Evolutionary conservation across 1,139 yeast genomes (phyloP).

Genomic region (Pichia sp.): DNA sequence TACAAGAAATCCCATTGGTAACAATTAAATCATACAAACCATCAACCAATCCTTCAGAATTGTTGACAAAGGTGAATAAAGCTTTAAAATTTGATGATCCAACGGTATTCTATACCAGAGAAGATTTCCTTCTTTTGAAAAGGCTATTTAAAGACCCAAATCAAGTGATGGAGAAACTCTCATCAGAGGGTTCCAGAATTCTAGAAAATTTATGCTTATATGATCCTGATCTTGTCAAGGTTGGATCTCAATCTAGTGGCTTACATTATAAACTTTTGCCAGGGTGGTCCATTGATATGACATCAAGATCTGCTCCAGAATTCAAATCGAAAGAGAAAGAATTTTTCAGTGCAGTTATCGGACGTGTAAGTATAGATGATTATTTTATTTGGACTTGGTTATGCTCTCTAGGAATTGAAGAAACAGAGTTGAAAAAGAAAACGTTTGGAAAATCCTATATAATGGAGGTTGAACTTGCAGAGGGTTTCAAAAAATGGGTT

Average conservation of each 20-base stretch:
- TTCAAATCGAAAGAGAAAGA: conserved; percentile 14
- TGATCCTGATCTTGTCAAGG: conserved; percentile 25
- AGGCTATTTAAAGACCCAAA: conserved; percentile 55
- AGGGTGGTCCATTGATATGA: conserved; percentile 37
- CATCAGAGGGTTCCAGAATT: conserved; percentile 67
- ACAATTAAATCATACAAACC: conserved; percentile 56
- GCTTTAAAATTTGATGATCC: conserved; percentile 65
- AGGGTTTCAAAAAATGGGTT: conserved; percentile 77
- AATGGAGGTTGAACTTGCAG: conserved; percentile 40
- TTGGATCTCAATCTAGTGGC: conserved; percentile 13
- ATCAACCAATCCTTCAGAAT: conserved; percentile 52
- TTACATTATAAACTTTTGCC: conserved; percentile 36
- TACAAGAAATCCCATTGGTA: conserved; percentile 59
- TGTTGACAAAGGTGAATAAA: conserved; percentile 54
- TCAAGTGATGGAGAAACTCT: conserved; percentile 56
- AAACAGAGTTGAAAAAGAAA: conserved; percentile 54
- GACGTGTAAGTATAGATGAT: conserved; percentile 71
- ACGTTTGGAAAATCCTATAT: conserved; percentile 77
- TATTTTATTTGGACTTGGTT: conserved; percentile 91
- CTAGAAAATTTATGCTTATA: conserved; percentile 45
- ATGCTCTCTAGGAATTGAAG: conserved; percentile 69
- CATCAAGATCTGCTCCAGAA: conserved; percentile 7
- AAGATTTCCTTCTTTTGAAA: conserved; percentile 70
- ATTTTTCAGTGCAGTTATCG: conserved; percentile 42
- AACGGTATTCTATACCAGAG: conserved; percentile 63